A percentile compares a stretch with the other conserved stretches of the same genome.
Conservation (phyloP, 2,329 filamentous ascomycete genomes). For the Anthostomella pinea region DNA sequence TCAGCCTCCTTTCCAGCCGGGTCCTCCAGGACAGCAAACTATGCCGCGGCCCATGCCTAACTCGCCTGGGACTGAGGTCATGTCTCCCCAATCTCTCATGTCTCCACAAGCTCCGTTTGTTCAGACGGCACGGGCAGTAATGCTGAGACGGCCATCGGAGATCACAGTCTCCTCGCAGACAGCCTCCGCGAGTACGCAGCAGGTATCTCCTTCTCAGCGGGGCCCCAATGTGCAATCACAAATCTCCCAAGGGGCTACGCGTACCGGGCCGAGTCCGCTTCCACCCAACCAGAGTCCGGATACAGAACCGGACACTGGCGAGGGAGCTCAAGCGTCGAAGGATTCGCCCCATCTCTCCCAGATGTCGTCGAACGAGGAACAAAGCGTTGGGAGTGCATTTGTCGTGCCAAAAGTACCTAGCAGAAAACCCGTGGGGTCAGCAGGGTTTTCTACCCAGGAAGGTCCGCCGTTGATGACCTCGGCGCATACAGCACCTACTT, state of each 20-base stretch:
- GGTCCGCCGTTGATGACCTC: conserved; percentile 15
- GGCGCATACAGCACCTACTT: conserved; percentile 6
- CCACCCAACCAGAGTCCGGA: conserved; percentile 7
- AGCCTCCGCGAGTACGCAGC: conserved; percentile 3
- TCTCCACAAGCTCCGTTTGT: neutral
- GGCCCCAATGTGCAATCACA: neutral
- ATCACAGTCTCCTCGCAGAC: conserved; percentile 24
- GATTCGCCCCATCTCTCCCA: conserved; percentile 17
- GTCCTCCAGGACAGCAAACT: conserved; percentile 14
- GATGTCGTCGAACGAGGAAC: conserved; percentile 20
- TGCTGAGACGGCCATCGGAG: conserved; percentile 26
- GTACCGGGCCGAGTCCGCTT: conserved; percentile 5
- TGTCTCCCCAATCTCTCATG: neutral
- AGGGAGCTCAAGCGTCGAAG: conserved; percentile 6
- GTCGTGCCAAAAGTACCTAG: conserved; percentile 17
- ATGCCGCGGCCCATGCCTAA: conserved; percentile 6
- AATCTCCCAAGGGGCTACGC: too few relatives aligned
- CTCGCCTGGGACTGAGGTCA: too few relatives aligned
- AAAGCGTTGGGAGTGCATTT: conserved; percentile 11
- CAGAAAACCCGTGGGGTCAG: conserved; percentile 32
- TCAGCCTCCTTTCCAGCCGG: conserved; percentile 17
- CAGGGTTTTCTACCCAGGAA: conserved; percentile 19
- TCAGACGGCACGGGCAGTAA: conserved; percentile 21
- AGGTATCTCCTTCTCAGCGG: conserved; percentile 2
- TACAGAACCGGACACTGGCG: neutral